Base-by-base conservation (phyloP, 2,329 filamentous ascomycete genomes). In the Ophiostoma ips region DNA sequence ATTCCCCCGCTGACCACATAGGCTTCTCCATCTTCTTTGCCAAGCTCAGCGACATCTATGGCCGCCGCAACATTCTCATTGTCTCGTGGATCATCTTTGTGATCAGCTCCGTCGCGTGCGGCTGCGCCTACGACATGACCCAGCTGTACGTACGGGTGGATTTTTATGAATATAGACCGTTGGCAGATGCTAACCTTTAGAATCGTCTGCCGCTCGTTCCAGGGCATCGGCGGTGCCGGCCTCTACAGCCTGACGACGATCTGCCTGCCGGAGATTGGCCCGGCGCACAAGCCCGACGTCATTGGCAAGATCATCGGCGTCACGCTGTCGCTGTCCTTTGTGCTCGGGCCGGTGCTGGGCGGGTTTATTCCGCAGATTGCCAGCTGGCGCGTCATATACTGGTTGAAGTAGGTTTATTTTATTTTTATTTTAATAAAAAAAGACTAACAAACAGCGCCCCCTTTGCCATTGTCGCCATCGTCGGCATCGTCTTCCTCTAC, bases 171-270 rank as follows among this genome's bases (percentile, higher is more conserved):
- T n/a, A n/a, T n/a, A n/a, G n/a, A n/a, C n/a, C n/a, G n/a, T n/a
- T n/a, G n/a, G n/a, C n/a, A 28, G 24, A 28, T 31, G 16, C 12
- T 10, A 21, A 18, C 12, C 12, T 1, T 12, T 45, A 79, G 76
- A 1, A 79, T 81, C 45, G 57, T 76, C 13, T 80, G 69, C 51
- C 72, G 77, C 18, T 73, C 74, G 1, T 71, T 80, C 13, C 77
- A 80, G 51, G 77, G 77, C 5, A 69, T 80, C 40, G 77, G 78
- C 0, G 78, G 75, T 2, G 77, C 78, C 9, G 77, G 77, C 0
- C 63, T 81, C 21, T 82, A 80, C 60, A 78, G 75, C 54, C 61
- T 81, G 38, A 72, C 74, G 1, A 74, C 80, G 51, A 73, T 78
- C 48, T 69, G 71, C 12, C 66, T 80, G 1, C 67, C 77, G 28